A percentile compares a stretch with the other conserved stretches of the same genome.
These are phyloP conservation scores for Zea luxurians DNA, from an alignment of 176 grass and related monocot species.

Conservation along the genomic window DNA sequence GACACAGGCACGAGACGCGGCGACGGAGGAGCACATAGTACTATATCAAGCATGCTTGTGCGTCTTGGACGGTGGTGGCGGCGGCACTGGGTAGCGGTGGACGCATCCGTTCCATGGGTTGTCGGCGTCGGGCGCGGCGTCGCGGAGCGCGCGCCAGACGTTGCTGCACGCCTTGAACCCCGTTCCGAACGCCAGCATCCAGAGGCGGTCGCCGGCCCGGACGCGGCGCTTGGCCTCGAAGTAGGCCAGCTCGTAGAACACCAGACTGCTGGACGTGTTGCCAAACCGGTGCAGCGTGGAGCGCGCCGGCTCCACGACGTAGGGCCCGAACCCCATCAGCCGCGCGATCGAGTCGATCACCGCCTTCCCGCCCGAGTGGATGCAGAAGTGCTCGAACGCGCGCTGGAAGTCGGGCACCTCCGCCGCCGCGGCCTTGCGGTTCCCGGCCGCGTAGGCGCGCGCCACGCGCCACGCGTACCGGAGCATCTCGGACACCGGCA, in stretches of 20 bases:
- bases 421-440: constrained; percentile 33
- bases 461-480: constrained; percentile 54
- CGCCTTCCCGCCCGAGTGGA: constrained; percentile 86
- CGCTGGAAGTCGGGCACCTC: constrained; percentile 72
- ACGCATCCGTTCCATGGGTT: constrained; percentile 72
- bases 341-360: constrained; percentile 73
- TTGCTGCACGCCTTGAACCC: constrained; percentile 81
- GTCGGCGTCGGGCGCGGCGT: constrained; percentile 60
- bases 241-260: constrained; percentile 95
- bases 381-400: constrained; percentile 93
- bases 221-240: constrained; percentile 74
- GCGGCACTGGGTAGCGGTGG: constrained; percentile 55
- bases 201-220: constrained; percentile 57
- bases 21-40: too few species aligned
- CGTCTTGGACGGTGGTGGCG: constrained; percentile 35
- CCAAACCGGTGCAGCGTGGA: constrained; percentile 78
- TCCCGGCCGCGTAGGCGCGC: constrained; percentile 19
- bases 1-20: too few species aligned
- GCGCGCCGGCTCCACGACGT: constrained; percentile 64
- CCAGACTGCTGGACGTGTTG: constrained; percentile 93
- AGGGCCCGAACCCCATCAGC: constrained; percentile 55
- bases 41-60: constrained; percentile 2
- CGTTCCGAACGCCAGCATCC: constrained; percentile 93
- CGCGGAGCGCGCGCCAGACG: constrained; percentile 63
- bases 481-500: constrained; percentile 58